These are phyloP conservation scores for Acacia concinna DNA, from an alignment of 331 rosid genomes.

Conservation along the genomic window DNA sequence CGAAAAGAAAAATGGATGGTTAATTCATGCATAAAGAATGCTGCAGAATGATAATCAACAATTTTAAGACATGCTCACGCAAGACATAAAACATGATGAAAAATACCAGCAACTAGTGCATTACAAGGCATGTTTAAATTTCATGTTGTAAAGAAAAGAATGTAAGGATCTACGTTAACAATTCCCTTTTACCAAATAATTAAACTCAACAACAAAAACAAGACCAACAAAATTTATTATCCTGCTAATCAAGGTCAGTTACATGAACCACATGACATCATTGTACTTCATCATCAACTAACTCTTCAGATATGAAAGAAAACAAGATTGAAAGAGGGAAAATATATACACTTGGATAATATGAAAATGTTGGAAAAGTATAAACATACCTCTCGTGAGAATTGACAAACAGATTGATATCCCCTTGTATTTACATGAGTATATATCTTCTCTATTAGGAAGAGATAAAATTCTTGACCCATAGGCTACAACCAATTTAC, in stretches of 20 bases:
- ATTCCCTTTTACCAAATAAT: conserved; percentile 3
- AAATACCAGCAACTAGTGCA: not conserved
- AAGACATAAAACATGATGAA: conserved; percentile 4
- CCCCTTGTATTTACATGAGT: conserved; percentile 51
- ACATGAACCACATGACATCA: not conserved
- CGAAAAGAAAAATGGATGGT: not conserved
- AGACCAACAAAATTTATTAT: not conserved
- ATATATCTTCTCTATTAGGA: conserved; percentile 40
- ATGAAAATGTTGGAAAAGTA: not conserved
- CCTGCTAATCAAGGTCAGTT: not conserved
- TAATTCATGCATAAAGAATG: not conserved
- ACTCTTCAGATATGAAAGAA: not conserved
- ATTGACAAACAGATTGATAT: conserved; percentile 50
- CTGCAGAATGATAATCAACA: conserved; percentile 9
- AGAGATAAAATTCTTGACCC: conserved; percentile 44
- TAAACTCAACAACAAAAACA: not conserved
- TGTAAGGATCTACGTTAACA: not conserved
- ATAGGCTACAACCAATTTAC: conserved; percentile 46
- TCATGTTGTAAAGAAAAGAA: not conserved
- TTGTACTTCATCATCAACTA: not conserved
- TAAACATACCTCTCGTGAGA: conserved; percentile 45
- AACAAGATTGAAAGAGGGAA: not conserved
- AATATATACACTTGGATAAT: not conserved
- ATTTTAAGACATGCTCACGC: not conserved
- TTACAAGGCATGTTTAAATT: not conserved